Conservation (phyloP, 345 rosid genomes). For the Cardamine occulta region DNA sequence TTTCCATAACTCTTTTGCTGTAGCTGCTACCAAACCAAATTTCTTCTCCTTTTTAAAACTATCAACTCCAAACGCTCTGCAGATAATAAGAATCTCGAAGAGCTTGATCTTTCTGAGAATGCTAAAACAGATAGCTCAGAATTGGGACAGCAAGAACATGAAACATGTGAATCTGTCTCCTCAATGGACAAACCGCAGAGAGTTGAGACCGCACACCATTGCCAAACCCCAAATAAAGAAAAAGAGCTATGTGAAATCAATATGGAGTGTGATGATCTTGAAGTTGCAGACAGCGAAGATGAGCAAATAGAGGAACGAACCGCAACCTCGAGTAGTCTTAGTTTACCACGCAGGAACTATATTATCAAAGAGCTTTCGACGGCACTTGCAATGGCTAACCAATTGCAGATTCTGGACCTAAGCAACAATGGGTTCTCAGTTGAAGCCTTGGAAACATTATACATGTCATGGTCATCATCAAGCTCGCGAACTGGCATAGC, state of each 20-base stretch:
- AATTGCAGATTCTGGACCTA: conserved; percentile 63
- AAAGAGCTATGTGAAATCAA: conserved; percentile 44
- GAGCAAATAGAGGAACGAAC: conserved; percentile 47
- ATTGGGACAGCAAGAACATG: conserved; percentile 30
- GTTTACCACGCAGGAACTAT: conserved; percentile 45
- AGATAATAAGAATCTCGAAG: conserved; percentile 73
- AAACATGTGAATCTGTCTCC: conserved; percentile 29
- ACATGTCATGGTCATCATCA: conserved; percentile 74
- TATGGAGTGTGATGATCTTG: conserved; percentile 53
- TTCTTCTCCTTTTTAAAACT: not conserved
- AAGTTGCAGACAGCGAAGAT: conserved; percentile 96
- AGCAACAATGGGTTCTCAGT: conserved; percentile 73
- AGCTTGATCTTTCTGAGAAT: conserved; percentile 77
- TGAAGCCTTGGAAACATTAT: conserved; percentile 54
- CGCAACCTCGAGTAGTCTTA: conserved; percentile 51
- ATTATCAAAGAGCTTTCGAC: conserved; percentile 56
- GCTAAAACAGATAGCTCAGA: conserved; percentile 42
- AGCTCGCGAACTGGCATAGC: conserved; percentile 52
- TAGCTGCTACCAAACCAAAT: not conserved
- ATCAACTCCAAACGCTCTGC: conserved; percentile 23
- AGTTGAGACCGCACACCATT: conserved; percentile 28
- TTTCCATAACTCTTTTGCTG: conserved; percentile 13
- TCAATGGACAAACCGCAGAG: conserved; percentile 29
- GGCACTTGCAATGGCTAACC: conserved; percentile 68
- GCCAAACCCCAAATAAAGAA: conserved; percentile 30